Percentiles rank a stretch among this genome's conserved stretches.
Conservation (phyloP, 176 grass and related monocot species). For the Oryza glumipatula region DNA sequence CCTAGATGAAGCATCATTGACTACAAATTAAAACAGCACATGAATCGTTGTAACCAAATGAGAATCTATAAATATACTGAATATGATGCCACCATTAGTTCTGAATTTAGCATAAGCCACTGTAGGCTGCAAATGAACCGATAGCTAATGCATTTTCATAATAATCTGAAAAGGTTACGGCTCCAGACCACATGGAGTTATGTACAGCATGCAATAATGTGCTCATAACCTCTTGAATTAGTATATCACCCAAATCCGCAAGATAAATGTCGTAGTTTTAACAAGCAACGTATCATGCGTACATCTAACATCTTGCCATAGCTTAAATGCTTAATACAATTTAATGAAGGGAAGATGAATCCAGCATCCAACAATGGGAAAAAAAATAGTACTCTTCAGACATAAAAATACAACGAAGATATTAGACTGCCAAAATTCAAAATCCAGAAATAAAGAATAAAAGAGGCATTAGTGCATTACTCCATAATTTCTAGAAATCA, state of each 20-base stretch:
- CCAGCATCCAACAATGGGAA: not conserved
- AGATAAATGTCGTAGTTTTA: too few species aligned
- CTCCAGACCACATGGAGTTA: too few species aligned
- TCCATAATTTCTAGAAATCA: not conserved
- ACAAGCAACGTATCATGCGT: not conserved
- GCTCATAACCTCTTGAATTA: too few species aligned
- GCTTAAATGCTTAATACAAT: not conserved
- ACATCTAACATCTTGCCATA: not conserved
- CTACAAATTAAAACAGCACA: too few species aligned
- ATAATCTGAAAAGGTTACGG: too few species aligned
- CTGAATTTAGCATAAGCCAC: constrained; percentile 5
- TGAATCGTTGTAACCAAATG: not conserved
- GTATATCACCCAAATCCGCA: too few species aligned
- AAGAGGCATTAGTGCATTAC: not conserved
- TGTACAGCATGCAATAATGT: too few species aligned
- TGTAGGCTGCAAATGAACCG: not conserved
- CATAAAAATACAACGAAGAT: not conserved
- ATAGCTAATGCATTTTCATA: too few species aligned
- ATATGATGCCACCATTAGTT: not conserved
- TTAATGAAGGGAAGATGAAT: not conserved
- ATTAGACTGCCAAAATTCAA: not conserved
- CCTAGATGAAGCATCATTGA: too few species aligned
- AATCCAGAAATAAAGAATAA: not conserved
- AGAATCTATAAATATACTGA: not conserved
- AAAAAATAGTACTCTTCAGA: not conserved